phyloP scores from a whole-genome alignment of 208 protist species.

The Tritrichomonas musculus region DNA sequence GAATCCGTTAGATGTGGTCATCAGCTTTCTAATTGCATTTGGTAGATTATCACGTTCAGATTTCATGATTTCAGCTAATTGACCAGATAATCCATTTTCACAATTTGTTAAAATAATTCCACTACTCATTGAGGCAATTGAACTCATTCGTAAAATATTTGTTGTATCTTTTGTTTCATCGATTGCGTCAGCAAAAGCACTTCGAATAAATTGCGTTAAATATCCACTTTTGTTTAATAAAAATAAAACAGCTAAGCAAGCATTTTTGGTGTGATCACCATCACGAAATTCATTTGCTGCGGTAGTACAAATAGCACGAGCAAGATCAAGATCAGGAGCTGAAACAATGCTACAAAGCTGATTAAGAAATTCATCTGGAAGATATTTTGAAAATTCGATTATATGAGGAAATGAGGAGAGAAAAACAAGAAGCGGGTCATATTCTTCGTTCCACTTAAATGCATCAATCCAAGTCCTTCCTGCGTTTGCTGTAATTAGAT shows the following conservation, averaged over 20 bases:
- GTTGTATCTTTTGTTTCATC: not conserved
- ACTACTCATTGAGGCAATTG: not conserved
- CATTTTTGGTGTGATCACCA: not conserved
- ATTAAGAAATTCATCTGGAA: not conserved
- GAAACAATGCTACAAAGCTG: not conserved
- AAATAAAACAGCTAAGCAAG: not conserved
- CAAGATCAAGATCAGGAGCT: not conserved
- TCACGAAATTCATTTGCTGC: not conserved
- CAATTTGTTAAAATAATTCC: not conserved
- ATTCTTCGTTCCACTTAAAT: not conserved
- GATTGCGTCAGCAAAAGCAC: not conserved
- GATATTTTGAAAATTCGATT: not conserved
- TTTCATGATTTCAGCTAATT: not conserved
- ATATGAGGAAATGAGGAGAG: not conserved
- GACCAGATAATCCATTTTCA: not conserved
- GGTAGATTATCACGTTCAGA: not conserved
- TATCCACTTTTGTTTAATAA: not conserved
- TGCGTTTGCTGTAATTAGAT: not conserved
- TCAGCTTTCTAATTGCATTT: not conserved
- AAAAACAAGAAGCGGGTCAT: not conserved
- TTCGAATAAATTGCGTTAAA: not conserved
- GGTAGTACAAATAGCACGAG: not conserved
- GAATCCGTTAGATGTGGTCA: not conserved
- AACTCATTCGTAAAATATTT: not conserved
- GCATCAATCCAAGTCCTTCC: not conserved